A percentile compares a stretch with the other conserved stretches of the same genome.
phyloP scores from a whole-genome alignment of 148 eudicot genomes.

The Vaccinium vitisidaea region DNA sequence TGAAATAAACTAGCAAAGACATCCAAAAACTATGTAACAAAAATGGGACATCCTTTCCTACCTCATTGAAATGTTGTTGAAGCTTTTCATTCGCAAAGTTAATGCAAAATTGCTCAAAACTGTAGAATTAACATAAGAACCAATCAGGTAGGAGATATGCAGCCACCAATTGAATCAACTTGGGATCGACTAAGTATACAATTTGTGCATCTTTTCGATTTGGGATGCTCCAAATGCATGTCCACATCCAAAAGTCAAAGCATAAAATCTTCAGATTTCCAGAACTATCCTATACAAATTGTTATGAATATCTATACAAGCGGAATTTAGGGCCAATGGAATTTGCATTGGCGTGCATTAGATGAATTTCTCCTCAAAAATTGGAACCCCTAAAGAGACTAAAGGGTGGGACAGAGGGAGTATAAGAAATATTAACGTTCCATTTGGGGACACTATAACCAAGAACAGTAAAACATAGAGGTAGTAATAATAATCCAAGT shows the following conservation, averaged over 20 bases:
- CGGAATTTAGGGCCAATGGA: neutral
- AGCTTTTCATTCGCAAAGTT: constrained; percentile 99
- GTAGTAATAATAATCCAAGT: neutral
- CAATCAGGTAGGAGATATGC: constrained; percentile 1
- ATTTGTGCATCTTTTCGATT: neutral
- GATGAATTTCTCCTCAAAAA: neutral
- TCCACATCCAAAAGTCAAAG: neutral
- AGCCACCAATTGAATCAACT: constrained; percentile 12
- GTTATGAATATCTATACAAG: neutral
- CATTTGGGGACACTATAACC: neutral
- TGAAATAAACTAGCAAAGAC: neutral
- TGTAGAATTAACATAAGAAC: constrained; percentile 31
- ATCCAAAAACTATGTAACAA: neutral
- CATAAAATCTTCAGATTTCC: neutral
- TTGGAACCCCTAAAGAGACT: neutral
- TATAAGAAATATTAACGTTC: neutral
- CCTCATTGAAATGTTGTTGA: constrained; percentile 99
- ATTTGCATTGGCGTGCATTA: neutral
- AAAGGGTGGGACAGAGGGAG: neutral
- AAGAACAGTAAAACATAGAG: neutral
- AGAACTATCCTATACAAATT: neutral
- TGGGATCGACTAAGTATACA: neutral
- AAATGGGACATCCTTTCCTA: constrained; percentile 20
- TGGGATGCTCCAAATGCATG: neutral
- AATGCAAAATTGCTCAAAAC: constrained; percentile 99